These are phyloP conservation scores for Neofusicoccum ribis DNA, from an alignment of 2,329 filamentous ascomycete genomes.

Conservation along the genomic window DNA sequence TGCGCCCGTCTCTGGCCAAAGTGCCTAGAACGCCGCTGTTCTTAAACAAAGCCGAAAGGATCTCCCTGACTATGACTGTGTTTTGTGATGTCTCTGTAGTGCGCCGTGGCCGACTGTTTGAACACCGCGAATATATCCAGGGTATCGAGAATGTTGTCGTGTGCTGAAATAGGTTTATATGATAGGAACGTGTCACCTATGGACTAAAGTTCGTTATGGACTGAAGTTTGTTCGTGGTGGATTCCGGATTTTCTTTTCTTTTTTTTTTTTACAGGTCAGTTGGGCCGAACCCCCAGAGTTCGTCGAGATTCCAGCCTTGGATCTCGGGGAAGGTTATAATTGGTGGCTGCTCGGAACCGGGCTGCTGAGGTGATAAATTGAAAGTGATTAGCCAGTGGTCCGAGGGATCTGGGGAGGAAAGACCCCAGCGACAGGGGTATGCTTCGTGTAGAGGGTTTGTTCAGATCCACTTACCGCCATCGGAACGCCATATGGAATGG, in stretches of 20 bases:
- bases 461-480: not conserved
- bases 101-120: too few relatives aligned
- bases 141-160: too few relatives aligned
- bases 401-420: not conserved
- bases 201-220: not conserved
- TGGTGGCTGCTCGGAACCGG: conserved; percentile 7
- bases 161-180: too few relatives aligned
- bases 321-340: conserved; percentile 17
- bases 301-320: conserved; percentile 15
- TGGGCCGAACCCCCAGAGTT: conserved; percentile 16
- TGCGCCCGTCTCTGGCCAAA: too few relatives aligned
- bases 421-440: not conserved
- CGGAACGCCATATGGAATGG: not conserved
- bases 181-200: too few relatives aligned
- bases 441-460: not conserved
- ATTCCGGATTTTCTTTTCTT: not conserved
- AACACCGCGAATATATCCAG: too few relatives aligned
- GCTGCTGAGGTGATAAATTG: not conserved
- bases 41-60: too few relatives aligned
- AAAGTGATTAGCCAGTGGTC: not conserved
- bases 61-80: too few relatives aligned
- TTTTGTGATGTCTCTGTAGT: too few relatives aligned
- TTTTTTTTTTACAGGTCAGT: conserved; percentile 2
- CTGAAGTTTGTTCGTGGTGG: not conserved
- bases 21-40: too few relatives aligned